phyloP scores from a whole-genome alignment of 192 early-diverging fungal genomes.

The Gonapodya prolifera region DNA sequence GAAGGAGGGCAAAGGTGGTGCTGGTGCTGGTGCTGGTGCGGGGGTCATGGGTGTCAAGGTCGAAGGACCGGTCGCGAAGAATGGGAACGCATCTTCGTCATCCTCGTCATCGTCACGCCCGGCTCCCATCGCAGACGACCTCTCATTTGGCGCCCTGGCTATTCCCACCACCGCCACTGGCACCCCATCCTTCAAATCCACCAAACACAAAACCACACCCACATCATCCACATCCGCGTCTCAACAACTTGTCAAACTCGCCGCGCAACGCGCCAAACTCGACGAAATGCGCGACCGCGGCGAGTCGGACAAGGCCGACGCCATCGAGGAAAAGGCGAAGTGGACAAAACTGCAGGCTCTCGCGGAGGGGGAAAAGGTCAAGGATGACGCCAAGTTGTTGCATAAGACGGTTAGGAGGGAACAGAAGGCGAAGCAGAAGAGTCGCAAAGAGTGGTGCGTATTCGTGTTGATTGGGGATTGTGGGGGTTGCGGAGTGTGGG shows the following conservation, averaged over 20 bases:
- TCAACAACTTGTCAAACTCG: too few relatives aligned
- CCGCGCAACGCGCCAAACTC: too few relatives aligned
- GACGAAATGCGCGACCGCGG: too few relatives aligned
- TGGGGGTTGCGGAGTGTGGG: background rate
- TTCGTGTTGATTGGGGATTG: background rate
- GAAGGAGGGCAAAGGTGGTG: too few relatives aligned
- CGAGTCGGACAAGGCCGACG: too few relatives aligned
- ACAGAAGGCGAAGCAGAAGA: conserved; percentile 74
- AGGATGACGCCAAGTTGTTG: conserved; percentile 78
- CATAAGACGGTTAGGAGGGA: conserved; percentile 84
- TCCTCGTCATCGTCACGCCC: background rate
- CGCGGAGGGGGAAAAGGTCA: conserved; percentile 81
- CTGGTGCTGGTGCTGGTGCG: conserved; percentile 26
- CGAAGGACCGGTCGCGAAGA: conserved; percentile 42
- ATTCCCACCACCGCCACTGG: too few relatives aligned
- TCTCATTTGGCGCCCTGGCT: conserved; percentile 1
- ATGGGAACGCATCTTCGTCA: conserved; percentile 15
- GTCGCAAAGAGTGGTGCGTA: conserved; percentile 67
- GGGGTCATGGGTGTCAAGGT: conserved; percentile 54
- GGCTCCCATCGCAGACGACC: background rate
- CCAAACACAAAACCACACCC: too few relatives aligned
- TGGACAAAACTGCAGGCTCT: conserved; percentile 71
- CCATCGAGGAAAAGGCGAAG: conserved; percentile 57
- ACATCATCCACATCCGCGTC: too few relatives aligned
- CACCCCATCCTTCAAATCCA: too few relatives aligned